phyloP scores from a whole-genome alignment of 805 yeast species.

The Candida dendrica region DNA sequence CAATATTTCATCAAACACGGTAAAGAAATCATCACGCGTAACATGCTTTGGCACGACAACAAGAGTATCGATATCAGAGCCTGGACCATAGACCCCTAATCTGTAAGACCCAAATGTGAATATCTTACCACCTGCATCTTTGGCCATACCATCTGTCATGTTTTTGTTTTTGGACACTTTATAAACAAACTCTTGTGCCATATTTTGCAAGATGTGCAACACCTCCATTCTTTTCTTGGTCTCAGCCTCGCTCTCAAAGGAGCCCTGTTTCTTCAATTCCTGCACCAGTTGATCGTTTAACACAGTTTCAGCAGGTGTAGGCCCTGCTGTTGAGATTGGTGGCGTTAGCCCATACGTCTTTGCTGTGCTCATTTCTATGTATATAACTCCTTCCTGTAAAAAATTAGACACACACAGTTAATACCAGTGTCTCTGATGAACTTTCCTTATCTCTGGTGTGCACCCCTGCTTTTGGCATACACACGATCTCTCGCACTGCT shows the following conservation, averaged over 20 bases:
- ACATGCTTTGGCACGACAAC: slow-evolving; percentile 98
- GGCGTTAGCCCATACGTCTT: slow-evolving; percentile 22
- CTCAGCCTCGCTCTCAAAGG: slow-evolving; percentile 83
- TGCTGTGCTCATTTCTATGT: too few species aligned
- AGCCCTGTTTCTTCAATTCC: slow-evolving; percentile 75
- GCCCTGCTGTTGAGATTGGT: slow-evolving; percentile 81
- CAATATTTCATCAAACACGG: slow-evolving; percentile 65
- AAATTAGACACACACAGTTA: too few species aligned
- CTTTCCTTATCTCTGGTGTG: too few species aligned
- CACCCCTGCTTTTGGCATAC: too few species aligned
- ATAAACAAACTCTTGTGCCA: slow-evolving; percentile 78
- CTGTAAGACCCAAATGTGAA: slow-evolving; percentile 93
- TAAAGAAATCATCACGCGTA: slow-evolving; percentile 81
- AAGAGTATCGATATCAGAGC: slow-evolving; percentile 93
- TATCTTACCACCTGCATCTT: slow-evolving; percentile 96
- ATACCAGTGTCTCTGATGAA: too few species aligned
- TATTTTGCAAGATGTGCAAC: slow-evolving; percentile 58
- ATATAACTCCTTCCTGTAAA: too few species aligned
- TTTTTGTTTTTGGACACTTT: slow-evolving; percentile 73
- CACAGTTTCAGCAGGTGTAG: slow-evolving; percentile 71
- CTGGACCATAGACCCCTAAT: slow-evolving; percentile 95
- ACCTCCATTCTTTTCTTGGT: slow-evolving; percentile 77
- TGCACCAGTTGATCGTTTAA: slow-evolving; percentile 70
- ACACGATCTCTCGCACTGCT: too few species aligned
- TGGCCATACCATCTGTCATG: slow-evolving; percentile 97